phyloP scores from a whole-genome alignment of 1,284 basidiomycete genomes.

The Rhodotorula sp. region DNA sequence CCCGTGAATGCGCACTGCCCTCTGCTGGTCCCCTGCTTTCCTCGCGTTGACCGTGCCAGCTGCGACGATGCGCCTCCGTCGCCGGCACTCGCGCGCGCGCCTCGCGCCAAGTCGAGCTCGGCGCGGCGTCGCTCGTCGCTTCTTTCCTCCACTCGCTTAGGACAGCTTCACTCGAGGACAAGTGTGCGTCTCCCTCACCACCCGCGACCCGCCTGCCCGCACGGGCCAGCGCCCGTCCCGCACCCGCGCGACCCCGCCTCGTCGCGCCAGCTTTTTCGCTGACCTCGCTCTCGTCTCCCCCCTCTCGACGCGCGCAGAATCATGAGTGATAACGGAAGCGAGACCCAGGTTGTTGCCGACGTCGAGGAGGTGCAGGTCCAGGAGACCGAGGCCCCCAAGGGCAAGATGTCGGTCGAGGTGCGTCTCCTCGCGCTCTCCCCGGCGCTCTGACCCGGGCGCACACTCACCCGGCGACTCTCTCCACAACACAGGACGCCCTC shows the following conservation, averaged over 20 bases:
- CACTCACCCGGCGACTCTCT: not conserved
- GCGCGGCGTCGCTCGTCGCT: no score
- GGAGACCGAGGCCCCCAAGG: conserved; percentile 80
- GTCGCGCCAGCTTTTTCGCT: conserved; percentile 2
- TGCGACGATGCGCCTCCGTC: no score
- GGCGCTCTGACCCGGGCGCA: not conserved
- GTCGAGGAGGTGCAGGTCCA: conserved; percentile 59
- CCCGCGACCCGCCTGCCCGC: not conserved
- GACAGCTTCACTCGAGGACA: conserved; percentile 34
- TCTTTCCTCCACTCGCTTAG: conserved; percentile 29
- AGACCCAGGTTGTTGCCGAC: conserved; percentile 55
- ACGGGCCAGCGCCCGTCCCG: no score
- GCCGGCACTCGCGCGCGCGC: not conserved
- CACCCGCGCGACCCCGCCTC: not conserved
- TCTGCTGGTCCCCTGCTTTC: not conserved
- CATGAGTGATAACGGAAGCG: conserved; percentile 42
- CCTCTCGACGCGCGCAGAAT: not conserved
- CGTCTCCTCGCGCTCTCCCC: no score
- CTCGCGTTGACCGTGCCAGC: no score
- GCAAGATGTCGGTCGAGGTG: conserved; percentile 90
- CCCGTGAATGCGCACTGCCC: not conserved
- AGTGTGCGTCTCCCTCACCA: not conserved
- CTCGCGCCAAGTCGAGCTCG: not conserved
- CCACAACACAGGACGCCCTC: conserved; percentile 24
- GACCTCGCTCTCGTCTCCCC: not conserved